These are phyloP conservation scores for Linum usitatissimum DNA, from an alignment of 345 rosid species.

Conservation along the genomic window DNA sequence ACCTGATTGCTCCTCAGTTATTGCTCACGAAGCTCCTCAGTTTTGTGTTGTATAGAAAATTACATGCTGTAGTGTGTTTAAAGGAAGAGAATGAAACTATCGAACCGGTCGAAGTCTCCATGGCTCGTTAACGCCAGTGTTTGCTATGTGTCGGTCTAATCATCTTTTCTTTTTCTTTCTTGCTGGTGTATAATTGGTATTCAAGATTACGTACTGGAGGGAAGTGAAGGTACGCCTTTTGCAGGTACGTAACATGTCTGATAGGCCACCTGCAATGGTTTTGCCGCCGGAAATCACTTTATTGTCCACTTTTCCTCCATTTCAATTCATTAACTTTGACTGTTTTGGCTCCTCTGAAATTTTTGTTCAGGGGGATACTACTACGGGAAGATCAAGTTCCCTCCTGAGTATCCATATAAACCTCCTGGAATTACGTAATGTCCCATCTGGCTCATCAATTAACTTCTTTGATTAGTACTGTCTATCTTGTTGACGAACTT, in stretches of 20 bases:
- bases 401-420: slow-evolving; percentile 91
- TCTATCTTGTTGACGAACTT: neutral
- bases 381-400: slow-evolving; percentile 96
- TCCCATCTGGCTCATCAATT: slow-evolving; percentile 8
- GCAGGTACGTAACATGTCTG: slow-evolving; percentile 42
- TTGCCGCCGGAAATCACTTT: slow-evolving; percentile 2
- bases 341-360: slow-evolving; percentile 1
- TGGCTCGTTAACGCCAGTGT: too few species aligned
- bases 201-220: slow-evolving; percentile 91
- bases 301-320: slow-evolving; percentile 13
- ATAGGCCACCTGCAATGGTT: slow-evolving; percentile 1
- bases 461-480: slow-evolving; percentile 6
- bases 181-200: slow-evolving; percentile 4
- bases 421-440: slow-evolving; percentile 97
- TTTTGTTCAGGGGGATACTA: slow-evolving; percentile 58
- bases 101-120: too few species aligned
- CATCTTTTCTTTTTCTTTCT: slow-evolving; percentile 10
- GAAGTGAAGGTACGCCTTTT: slow-evolving; percentile 94
- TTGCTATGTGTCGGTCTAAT: neutral
- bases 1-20: neutral
- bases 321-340: slow-evolving; percentile 5
- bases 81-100: too few species aligned
- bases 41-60: neutral
- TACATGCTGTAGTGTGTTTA: neutral
- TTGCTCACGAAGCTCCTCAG: too few species aligned